Evolutionary conservation across 257 asterid species (phyloP).

Genomic region (Misopates orontium): DNA sequence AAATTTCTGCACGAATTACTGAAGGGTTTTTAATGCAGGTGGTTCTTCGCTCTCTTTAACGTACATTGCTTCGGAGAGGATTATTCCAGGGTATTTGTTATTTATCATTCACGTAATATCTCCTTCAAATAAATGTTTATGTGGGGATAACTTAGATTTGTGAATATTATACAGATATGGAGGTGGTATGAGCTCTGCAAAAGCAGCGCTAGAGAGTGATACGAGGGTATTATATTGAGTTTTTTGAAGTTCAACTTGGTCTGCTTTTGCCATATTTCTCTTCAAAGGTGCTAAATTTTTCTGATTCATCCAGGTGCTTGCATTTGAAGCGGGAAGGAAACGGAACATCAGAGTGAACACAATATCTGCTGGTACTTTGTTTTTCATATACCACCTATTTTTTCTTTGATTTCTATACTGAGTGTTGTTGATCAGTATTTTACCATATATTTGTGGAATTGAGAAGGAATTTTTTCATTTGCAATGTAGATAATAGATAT

Average conservation of each 20-base stretch:
- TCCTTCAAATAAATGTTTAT: constrained; percentile 5
- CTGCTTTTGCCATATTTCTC: not conserved
- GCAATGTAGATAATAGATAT: no score
- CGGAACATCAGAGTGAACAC: constrained; percentile 83
- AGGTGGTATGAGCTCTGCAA: constrained; percentile 96
- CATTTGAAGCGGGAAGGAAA: constrained; percentile 95
- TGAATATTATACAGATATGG: constrained; percentile 52
- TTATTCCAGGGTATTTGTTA: constrained; percentile 74
- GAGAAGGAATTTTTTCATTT: no score
- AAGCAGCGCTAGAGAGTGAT: constrained; percentile 89
- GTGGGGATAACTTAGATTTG: constrained; percentile 15
- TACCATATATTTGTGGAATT: no score
- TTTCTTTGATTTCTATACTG: not conserved
- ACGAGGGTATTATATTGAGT: constrained; percentile 53
- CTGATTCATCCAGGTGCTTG: constrained; percentile 61
- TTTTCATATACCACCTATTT: constrained; percentile 11
- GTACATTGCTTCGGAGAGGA: constrained; percentile 82
- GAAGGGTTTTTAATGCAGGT: constrained; percentile 43
- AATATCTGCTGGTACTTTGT: constrained; percentile 76
- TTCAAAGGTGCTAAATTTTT: not conserved
- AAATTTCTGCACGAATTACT: constrained; percentile 12
- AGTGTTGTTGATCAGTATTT: no score
- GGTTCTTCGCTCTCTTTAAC: constrained; percentile 87
- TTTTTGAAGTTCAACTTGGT: not conserved
- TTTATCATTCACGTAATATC: not conserved